Base-by-base conservation (phyloP, 495 filamentous ascomycete species). In the Penicillium ucsense region DNA sequence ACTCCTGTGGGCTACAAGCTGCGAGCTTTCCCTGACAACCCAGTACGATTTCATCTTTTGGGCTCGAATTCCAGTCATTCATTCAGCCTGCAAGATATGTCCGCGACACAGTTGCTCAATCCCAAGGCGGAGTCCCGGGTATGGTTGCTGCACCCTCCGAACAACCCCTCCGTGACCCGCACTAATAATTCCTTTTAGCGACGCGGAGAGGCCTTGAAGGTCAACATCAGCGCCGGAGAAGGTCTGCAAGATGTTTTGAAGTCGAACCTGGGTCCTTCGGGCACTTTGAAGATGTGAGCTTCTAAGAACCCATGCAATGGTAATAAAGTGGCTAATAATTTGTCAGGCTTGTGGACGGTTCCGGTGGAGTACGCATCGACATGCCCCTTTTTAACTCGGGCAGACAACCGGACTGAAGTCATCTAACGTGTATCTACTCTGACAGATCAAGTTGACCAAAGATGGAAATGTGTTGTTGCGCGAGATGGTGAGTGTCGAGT, bases 111-210 rank as follows among this genome's bases (percentile, higher is more conserved):
- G 76, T 80, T 98, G 59, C 83, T 98, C 28, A 98, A 98, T 65
- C 91, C 91, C 33, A 97, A 97, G 72, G 92, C 92, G 57, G 92
- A 98, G 73, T 95, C 89, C 39, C 81, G 94, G 68, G 90, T 94
- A 73, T 57, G 83, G 35, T 43, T 58, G 40, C 36, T 51, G 8
- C 39, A 30, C 51, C 43, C 44, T 20, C 31, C 12, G 38, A 35
- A 36, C 43, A 40, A 53, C 54, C 54, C 48, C 47, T 41, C 53
- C 41, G 41, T 53, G 45, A 47, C 53, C 52, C 50, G 50, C 61
- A 66, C 65, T 76, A 67, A 71, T 66, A 70, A 51, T 56, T 41
- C 20, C 54, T 54, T 51, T 35, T 68, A 95, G 89, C 80, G 92
- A 77, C 79, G 92, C 73, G 90, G 85, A 64, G 92, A 98, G 78